These are phyloP conservation scores for Geotrichum phurueaensis DNA, from an alignment of 1,139 yeast genomes.

Conservation along the genomic window DNA sequence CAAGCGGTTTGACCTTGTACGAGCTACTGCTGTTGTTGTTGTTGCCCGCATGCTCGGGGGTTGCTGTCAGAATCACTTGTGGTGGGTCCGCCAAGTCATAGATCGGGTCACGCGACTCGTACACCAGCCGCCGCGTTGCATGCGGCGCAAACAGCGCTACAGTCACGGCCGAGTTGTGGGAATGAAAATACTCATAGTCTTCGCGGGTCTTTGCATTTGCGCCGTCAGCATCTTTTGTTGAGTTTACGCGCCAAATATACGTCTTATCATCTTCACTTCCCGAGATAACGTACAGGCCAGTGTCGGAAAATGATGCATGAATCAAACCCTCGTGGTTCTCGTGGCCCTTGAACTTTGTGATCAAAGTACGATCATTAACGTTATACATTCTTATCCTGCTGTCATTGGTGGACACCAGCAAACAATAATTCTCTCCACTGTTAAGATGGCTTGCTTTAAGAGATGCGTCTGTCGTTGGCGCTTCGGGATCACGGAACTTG, in stretches of 20 bases:
- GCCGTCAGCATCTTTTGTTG: conserved; percentile 15
- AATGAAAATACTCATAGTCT: conserved; percentile 60
- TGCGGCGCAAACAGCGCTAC: conserved; percentile 76
- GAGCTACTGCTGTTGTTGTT: not conserved
- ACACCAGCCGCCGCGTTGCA: conserved; percentile 57
- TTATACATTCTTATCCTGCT: conserved; percentile 67
- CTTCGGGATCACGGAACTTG: not conserved
- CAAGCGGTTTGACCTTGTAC: conserved; percentile 17
- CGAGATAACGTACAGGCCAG: conserved; percentile 40
- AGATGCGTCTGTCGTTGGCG: conserved; percentile 21
- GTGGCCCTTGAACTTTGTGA: conserved; percentile 68
- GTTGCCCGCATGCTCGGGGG: not conserved
- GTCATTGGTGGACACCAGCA: conserved; percentile 60
- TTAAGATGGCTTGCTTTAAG: conserved; percentile 2
- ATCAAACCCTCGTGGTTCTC: conserved; percentile 67
- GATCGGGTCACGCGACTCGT: conserved; percentile 70
- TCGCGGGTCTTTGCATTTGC: conserved; percentile 26
- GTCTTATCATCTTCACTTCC: conserved; percentile 46
- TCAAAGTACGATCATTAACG: conserved; percentile 49
- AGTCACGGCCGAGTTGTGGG: conserved; percentile 68
- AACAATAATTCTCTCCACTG: conserved; percentile 2
- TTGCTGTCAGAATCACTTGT: conserved; percentile 2
- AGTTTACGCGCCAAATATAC: conserved; percentile 53
- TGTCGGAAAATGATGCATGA: conserved; percentile 58
- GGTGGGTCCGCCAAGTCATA: conserved; percentile 49